Evolutionary conservation across 2,329 filamentous ascomycete species (phyloP).

Genomic region (Alternaria hordeiaustralica): DNA sequence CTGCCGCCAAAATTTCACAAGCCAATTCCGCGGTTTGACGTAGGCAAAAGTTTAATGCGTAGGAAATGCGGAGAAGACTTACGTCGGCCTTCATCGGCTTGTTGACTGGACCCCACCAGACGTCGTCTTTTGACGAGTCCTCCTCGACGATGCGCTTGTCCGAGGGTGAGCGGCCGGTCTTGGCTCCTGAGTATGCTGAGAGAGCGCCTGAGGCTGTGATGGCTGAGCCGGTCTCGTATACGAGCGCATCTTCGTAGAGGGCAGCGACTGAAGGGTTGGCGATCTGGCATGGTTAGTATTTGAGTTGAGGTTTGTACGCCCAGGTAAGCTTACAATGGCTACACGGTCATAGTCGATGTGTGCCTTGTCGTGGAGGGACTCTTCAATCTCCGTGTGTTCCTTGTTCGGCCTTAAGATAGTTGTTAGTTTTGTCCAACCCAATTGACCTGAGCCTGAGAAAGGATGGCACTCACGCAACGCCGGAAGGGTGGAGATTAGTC

Average conservation of each 20-base stretch:
- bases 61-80: constrained; percentile 54
- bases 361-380: constrained; percentile 95
- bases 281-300: constrained; percentile 55
- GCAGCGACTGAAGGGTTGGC: constrained; percentile 95
- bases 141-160: constrained; percentile 99
- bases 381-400: constrained; percentile 96
- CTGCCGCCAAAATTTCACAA: constrained; percentile 34
- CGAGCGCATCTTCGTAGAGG: constrained; percentile 98
- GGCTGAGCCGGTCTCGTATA: constrained; percentile 96
- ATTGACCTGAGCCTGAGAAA: background rate
- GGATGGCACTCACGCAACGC: constrained; percentile 76
- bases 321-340: constrained; percentile 75
- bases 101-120: constrained; percentile 99
- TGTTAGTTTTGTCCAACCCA: constrained; percentile 21
- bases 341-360: constrained; percentile 99
- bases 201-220: constrained; percentile 95
- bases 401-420: constrained; percentile 68
- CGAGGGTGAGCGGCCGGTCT: constrained; percentile 94
- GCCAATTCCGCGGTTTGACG: constrained; percentile 24
- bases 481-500: constrained; percentile 87
- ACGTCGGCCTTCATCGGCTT: constrained; percentile 98
- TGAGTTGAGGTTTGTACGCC: background rate
- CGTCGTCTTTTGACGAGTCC: constrained; percentile 81
- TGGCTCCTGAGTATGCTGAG: constrained; percentile 96
- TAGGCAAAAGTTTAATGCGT: constrained; percentile 10